Percentiles rank a stretch among this genome's conserved stretches.
Conservation (phyloP, 345 rosid species). For the Mercurialis annua region DNA sequence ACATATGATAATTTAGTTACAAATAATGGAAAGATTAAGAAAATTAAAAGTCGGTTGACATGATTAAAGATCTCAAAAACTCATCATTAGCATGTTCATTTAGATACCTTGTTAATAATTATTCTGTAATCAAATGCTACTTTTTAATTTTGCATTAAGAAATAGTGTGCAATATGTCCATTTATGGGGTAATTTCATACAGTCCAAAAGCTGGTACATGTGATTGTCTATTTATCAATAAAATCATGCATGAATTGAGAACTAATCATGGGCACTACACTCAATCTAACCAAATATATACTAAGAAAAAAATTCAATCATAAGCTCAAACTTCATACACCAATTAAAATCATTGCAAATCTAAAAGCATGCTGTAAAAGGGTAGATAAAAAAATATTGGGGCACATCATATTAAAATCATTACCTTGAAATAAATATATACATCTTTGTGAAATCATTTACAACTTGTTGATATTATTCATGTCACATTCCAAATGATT, state of each 20-base stretch:
- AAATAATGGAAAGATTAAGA: not conserved
- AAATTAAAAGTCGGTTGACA: constrained; percentile 12
- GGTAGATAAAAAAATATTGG: not conserved
- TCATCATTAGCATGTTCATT: constrained; percentile 52
- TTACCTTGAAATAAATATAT: not conserved
- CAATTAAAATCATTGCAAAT: constrained; percentile 17
- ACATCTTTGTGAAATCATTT: not conserved
- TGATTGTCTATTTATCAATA: constrained; percentile 28
- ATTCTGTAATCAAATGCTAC: constrained; percentile 25
- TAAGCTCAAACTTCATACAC: constrained; percentile 11
- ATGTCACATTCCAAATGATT: too few species aligned
- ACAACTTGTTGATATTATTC: not conserved
- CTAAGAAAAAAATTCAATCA: not conserved
- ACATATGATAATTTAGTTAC: not conserved
- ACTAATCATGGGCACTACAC: constrained; percentile 26
- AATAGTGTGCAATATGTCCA: constrained; percentile 5
- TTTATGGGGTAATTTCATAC: not conserved
- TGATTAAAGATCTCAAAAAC: constrained; percentile 33
- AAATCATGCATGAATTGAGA: constrained; percentile 27
- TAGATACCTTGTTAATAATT: constrained; percentile 36
- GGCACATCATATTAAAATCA: not conserved
- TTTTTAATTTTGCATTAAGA: not conserved
- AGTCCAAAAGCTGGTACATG: constrained; percentile 29
- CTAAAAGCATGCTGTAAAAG: not conserved
- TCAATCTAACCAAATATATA: constrained; percentile 14